A percentile compares a stretch with the other conserved stretches of the same genome.
These are phyloP conservation scores for Aspergillus chevalieri DNA, from an alignment of 2,329 filamentous ascomycete genomes.

Conservation along the genomic window DNA sequence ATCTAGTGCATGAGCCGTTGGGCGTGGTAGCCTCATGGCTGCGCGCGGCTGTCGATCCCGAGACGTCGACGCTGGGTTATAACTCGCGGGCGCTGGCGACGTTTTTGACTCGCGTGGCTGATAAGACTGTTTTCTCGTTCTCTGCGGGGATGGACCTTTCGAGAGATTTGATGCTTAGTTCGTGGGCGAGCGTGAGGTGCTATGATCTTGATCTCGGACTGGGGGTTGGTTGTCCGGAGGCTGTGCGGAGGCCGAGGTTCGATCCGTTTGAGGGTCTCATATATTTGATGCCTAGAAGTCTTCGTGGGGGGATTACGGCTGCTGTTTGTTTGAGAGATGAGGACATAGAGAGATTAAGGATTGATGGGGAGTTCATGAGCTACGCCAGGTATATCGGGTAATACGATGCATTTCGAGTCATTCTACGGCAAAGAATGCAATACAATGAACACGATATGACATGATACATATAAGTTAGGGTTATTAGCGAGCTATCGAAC, in stretches of 20 bases:
- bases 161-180: conserved; percentile 48
- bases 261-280: conserved; percentile 42
- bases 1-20: conserved; percentile 25
- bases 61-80: conserved; percentile 27
- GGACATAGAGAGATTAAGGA: conserved; percentile 42
- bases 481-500: too few species aligned
- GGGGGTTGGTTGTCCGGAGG: conserved; percentile 42
- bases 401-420: not conserved
- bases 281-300: conserved; percentile 45
- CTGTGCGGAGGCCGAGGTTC: conserved; percentile 46
- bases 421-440: not conserved
- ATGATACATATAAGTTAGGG: not conserved
- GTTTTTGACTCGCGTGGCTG: conserved; percentile 23
- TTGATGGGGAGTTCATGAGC: conserved; percentile 38
- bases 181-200: conserved; percentile 46
- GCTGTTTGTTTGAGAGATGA: conserved; percentile 43
- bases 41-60: conserved; percentile 32
- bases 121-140: conserved; percentile 28
- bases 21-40: conserved; percentile 35
- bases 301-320: conserved; percentile 41
- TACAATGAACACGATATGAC: not conserved
- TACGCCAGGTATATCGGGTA: conserved; percentile 35
- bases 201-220: conserved; percentile 44
- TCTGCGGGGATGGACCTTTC: conserved; percentile 28
- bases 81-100: conserved; percentile 40